A percentile compares a stretch with the other conserved stretches of the same genome.
These are phyloP conservation scores for Hypoxylon lienhwacheense DNA, from an alignment of 495 filamentous ascomycete species.

Conservation along the genomic window DNA sequence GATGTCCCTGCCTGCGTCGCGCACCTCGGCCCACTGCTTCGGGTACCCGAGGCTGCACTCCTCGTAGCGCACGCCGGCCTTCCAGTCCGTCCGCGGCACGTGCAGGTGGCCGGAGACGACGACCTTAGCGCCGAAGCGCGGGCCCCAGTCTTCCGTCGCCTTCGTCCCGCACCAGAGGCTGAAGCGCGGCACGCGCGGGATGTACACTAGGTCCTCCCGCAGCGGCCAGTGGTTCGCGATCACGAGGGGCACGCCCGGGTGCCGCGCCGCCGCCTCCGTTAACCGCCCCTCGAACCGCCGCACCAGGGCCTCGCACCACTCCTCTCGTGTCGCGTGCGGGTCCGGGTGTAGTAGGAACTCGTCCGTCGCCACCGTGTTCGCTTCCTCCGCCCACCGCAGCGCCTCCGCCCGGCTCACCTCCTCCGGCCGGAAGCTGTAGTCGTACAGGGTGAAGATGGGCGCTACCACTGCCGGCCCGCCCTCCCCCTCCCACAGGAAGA, in stretches of 20 bases:
- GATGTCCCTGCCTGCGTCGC: conserved; percentile 26
- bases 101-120: conserved; percentile 41
- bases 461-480: conserved; percentile 35
- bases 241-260: conserved; percentile 25
- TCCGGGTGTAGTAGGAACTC: conserved; percentile 41
- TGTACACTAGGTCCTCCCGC: conserved; percentile 41
- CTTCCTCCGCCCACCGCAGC: conserved; percentile 39
- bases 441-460: conserved; percentile 42
- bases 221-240: conserved; percentile 43
- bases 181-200: conserved; percentile 39
- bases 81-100: conserved; percentile 42
- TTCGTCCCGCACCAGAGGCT: conserved; percentile 43
- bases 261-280: conserved; percentile 3
- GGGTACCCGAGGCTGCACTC: conserved; percentile 42
- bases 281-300: conserved; percentile 27
- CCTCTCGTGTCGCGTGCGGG: conserved; percentile 37
- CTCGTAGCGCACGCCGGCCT: conserved; percentile 39
- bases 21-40: conserved; percentile 38
- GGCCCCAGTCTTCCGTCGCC: conserved; percentile 39
- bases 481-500: conserved; percentile 36
- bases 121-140: conserved; percentile 38
- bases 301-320: conserved; percentile 35
- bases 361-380: conserved; percentile 39
- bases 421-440: conserved; percentile 41
- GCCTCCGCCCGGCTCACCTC: conserved; percentile 34